phyloP scores from a whole-genome alignment of 2,329 filamentous ascomycete species.

The Aureobasidium sp. region DNA sequence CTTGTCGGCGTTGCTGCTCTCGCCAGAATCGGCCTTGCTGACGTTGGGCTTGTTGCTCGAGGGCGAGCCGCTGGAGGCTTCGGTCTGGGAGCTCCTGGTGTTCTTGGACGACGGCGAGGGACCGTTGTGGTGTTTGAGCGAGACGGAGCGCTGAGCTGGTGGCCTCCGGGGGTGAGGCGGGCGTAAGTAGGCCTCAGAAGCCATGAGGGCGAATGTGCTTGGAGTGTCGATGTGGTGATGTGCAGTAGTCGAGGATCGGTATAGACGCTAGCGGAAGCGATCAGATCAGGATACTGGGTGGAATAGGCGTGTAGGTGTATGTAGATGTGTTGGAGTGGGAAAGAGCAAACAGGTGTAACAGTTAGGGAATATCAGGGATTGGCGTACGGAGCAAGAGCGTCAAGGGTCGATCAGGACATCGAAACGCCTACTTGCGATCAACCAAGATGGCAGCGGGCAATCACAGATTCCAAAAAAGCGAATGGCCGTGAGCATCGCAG shows the following conservation, averaged over 20 bases:
- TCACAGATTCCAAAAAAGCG: constrained; percentile 12
- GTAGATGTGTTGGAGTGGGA: not conserved
- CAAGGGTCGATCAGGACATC: not conserved
- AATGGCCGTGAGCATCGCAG: constrained; percentile 15
- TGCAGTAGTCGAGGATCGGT: not conserved
- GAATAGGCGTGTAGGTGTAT: not conserved
- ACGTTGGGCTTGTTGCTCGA: constrained; percentile 34
- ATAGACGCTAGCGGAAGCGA: not conserved
- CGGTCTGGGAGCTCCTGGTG: constrained; percentile 14
- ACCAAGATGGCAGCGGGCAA: constrained; percentile 1
- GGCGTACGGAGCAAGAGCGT: not conserved
- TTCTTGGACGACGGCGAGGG: constrained; percentile 8
- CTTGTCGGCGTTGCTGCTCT: constrained; percentile 45
- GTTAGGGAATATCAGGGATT: not conserved
- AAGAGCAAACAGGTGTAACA: not conserved
- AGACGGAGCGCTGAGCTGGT: constrained; percentile 41
- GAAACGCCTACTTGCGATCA: constrained; percentile 1
- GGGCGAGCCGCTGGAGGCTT: constrained; percentile 27
- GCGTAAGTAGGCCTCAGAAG: not conserved
- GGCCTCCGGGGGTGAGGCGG: constrained; percentile 35
- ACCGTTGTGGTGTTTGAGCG: constrained; percentile 34
- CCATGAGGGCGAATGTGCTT: not conserved
- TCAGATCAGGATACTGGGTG: not conserved
- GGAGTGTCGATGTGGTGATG: not conserved
- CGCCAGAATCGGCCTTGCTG: constrained; percentile 40